These are phyloP conservation scores for Scedosporium aurantiacum DNA, from an alignment of 2,329 filamentous ascomycete species.

Conservation along the genomic window DNA sequence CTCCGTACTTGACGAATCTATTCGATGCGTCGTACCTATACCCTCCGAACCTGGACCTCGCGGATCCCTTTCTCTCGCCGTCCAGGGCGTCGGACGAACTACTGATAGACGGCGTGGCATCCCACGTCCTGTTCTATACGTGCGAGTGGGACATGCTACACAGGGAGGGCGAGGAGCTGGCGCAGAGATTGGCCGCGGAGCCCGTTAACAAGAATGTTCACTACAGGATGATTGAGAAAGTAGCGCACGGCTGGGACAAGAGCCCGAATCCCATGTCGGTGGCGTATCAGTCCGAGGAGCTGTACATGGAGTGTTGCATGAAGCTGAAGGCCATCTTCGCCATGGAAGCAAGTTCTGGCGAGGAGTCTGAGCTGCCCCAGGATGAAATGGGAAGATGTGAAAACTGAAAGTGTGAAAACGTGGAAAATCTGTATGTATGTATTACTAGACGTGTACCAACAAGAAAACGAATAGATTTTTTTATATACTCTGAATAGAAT, in stretches of 20 bases:
- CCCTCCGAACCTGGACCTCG: constrained; percentile 32
- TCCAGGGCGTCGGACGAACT: constrained; percentile 15
- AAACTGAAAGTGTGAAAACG: no score
- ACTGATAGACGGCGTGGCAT: constrained; percentile 42
- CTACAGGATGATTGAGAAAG: constrained; percentile 3
- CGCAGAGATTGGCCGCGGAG: not conserved
- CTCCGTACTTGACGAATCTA: constrained; percentile 46
- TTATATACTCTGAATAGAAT: no score
- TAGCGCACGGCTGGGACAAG: constrained; percentile 6
- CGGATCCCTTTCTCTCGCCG: constrained; percentile 47
- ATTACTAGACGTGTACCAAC: no score
- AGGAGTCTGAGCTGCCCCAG: not conserved
- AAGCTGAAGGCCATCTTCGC: not conserved
- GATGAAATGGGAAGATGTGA: not conserved
- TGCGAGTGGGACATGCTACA: constrained; percentile 59
- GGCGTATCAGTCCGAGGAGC: not conserved
- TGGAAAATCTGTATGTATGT: no score
- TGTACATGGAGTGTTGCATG: constrained; percentile 3
- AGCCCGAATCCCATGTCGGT: constrained; percentile 1
- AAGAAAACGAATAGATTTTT: no score
- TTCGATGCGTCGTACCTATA: constrained; percentile 54
- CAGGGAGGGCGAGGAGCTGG: constrained; percentile 28
- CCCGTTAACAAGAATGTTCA: not conserved
- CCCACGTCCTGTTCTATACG: constrained; percentile 42
- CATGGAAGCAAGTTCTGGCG: not conserved